Conservation (phyloP, 441 rosid species). For the Jatropha multifida region DNA sequence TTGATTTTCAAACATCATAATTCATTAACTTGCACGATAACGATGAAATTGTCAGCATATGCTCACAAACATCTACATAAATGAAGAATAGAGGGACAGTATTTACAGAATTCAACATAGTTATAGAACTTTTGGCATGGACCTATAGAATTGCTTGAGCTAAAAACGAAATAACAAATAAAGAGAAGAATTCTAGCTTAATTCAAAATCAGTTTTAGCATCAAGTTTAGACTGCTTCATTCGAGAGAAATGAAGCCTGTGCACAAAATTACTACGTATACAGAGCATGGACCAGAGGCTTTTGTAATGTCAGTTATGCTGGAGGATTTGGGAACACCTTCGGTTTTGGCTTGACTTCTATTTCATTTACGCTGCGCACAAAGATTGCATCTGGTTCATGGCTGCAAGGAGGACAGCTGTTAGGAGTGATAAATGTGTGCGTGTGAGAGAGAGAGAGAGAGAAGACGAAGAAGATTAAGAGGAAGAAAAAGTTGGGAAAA, state of each 20-base stretch:
- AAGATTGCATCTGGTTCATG: slow-evolving; percentile 85
- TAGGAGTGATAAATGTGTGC: background rate
- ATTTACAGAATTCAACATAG: slow-evolving; percentile 8
- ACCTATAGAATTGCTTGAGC: background rate
- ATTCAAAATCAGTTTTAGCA: background rate
- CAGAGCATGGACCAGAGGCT: background rate
- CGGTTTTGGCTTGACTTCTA: slow-evolving; percentile 89
- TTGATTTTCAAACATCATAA: too few species aligned
- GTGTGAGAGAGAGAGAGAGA: slow-evolving; percentile 2
- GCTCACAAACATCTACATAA: background rate
- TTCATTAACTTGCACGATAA: too few species aligned
- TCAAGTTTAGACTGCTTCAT: slow-evolving; percentile 18
- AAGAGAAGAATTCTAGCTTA: background rate
- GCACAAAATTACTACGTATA: background rate
- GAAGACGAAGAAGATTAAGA: background rate
- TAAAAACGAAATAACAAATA: background rate
- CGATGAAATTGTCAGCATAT: background rate
- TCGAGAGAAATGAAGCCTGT: slow-evolving; percentile 26
- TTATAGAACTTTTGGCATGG: background rate
- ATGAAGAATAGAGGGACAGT: background rate
- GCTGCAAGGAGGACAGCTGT: slow-evolving; percentile 39
- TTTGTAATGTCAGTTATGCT: slow-evolving; percentile 32
- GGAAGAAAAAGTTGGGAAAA: background rate
- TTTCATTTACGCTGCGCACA: slow-evolving; percentile 71
- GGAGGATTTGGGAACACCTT: slow-evolving; percentile 76